Conservation (phyloP, 1,284 basidiomycete genomes). For the Pulchroboletus neoregius region DNA sequence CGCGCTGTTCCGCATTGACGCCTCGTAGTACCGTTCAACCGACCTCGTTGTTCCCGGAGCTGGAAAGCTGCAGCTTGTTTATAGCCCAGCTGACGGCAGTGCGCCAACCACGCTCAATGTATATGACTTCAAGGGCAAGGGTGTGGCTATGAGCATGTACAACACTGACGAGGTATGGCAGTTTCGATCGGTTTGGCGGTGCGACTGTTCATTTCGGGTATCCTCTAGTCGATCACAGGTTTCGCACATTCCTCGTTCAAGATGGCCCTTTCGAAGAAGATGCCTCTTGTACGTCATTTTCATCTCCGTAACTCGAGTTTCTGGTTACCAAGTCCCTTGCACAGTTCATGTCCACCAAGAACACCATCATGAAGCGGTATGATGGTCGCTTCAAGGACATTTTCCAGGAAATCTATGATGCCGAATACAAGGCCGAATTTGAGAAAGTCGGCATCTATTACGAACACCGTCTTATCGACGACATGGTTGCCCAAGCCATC, state of each 20-base stretch:
- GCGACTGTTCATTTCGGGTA: slow-evolving; percentile 7
- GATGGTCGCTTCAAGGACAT: slow-evolving; percentile 99
- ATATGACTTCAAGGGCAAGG: slow-evolving; percentile 86
- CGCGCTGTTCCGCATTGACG: slow-evolving; percentile 2
- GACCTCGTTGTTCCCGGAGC: slow-evolving; percentile 85
- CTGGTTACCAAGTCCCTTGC: background rate
- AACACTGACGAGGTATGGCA: slow-evolving; percentile 82
- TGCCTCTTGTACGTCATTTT: slow-evolving; percentile 65
- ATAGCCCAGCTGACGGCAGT: slow-evolving; percentile 72
- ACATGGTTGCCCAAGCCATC: slow-evolving; percentile 97
- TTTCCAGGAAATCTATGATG: slow-evolving; percentile 92
- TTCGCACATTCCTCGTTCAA: slow-evolving; percentile 99
- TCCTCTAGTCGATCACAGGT: slow-evolving; percentile 75
- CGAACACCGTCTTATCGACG: slow-evolving; percentile 90
- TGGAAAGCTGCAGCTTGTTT: slow-evolving; percentile 88
- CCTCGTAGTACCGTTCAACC: slow-evolving; percentile 76
- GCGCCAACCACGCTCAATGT: slow-evolving; percentile 69
- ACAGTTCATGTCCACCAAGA: slow-evolving; percentile 97
- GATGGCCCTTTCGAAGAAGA: slow-evolving; percentile 95
- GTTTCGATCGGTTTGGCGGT: background rate
- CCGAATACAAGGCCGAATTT: slow-evolving; percentile 81
- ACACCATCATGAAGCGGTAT: slow-evolving; percentile 95
- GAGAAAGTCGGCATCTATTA: slow-evolving; percentile 88
- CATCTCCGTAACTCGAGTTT: slow-evolving; percentile 4
- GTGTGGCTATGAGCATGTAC: slow-evolving; percentile 92